Evolutionary conservation across 2,329 filamentous ascomycete species (phyloP), one percentile per base, ranked within the genome.

Genomic region (Scopulariopsis brevicaulis): DNA sequence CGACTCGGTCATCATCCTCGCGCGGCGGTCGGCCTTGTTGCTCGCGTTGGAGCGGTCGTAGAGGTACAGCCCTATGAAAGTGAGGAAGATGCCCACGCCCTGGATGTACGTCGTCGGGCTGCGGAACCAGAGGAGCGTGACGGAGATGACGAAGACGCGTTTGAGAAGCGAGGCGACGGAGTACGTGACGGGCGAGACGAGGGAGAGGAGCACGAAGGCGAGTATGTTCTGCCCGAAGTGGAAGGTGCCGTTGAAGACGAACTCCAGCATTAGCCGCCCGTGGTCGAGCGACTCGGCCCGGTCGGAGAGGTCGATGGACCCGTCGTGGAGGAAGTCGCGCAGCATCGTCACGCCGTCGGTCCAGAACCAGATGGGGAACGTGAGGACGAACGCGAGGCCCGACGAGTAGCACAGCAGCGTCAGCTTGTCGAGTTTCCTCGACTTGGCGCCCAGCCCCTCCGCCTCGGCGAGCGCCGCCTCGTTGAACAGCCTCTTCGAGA

Each of bases 391-490:
- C 0, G 94, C 94, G 64, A 97, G 78, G 20, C 89, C 90, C 0
- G 92, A 96, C n/a, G 92, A 97, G 70, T 99, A 99, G 76, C 89
- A 97, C 3, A 99, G 79, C 20, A 99, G 78, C 68, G 99, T 99
- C 48, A 99, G 82, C 74, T 99, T 99, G 74, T 99, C 94, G 20
- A 96, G 81, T 72, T 96, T 97, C 61, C 85, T 84, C 51, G 84
- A 81, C 58, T 81, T 80, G 14, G 78, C 73, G 0, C 80, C 78
- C 7, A 64, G 37, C 1, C 82, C 82, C 57, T 96, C 90, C 8
- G 85, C 83, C 71, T 96, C 93, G 2, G 90, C 89, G 59, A 85
- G 85, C 7, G 90, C 87, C 7, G 90, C 90, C 68, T 96, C 92
- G 70, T 96, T 99, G 77, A 99, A 99, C 11, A 99, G 84, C 63